A percentile compares a stretch with the other conserved stretches of the same genome.
phyloP scores from a whole-genome alignment of 1,284 basidiomycete genomes.

The Leccinum solheimii region DNA sequence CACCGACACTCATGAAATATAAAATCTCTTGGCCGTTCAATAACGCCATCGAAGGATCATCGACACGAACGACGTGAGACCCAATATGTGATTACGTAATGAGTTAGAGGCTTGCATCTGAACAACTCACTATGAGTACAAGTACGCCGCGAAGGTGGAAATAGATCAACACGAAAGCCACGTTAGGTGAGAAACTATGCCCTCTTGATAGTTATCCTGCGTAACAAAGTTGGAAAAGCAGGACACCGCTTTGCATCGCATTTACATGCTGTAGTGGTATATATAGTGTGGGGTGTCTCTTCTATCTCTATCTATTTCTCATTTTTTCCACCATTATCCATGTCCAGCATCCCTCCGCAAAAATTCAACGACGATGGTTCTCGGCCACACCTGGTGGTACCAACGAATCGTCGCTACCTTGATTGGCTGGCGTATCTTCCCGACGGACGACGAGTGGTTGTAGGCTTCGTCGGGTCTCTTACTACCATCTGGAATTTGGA shows the following conservation, averaged over 20 bases:
- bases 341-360: neutral
- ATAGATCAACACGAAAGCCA: no score
- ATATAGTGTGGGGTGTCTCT: no score
- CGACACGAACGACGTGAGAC: neutral
- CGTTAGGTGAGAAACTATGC: no score
- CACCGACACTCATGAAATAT: conserved; percentile 34
- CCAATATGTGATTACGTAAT: conserved; percentile 21
- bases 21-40: conserved; percentile 15
- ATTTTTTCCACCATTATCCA: neutral
- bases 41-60: conserved; percentile 12
- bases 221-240: no score
- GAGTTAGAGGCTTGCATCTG: no score
- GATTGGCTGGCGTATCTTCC: neutral
- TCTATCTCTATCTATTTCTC: no score
- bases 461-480: neutral
- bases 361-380: neutral
- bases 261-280: no score
- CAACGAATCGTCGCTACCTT: neutral
- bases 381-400: neutral
- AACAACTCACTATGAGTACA: no score
- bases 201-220: no score
- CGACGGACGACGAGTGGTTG: neutral
- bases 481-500: neutral
- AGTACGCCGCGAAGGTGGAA: no score
- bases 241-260: no score